A percentile compares a stretch with the other conserved stretches of the same genome.
phyloP scores from a whole-genome alignment of 148 eudicot genomes.

The Silene latifolia region DNA sequence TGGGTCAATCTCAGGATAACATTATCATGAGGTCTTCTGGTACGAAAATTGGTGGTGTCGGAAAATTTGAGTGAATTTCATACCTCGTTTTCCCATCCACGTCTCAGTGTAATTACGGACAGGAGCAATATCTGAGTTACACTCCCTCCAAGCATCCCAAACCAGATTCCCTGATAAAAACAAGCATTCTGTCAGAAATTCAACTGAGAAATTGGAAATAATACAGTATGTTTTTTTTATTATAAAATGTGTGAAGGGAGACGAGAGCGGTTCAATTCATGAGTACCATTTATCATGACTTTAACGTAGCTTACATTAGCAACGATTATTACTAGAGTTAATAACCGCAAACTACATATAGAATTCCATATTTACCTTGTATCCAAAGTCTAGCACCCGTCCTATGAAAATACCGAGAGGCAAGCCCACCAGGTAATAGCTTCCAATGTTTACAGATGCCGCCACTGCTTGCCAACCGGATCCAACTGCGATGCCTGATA shows the following conservation, averaged over 20 bases:
- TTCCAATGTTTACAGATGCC: slow-evolving; percentile 39
- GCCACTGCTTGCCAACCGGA: slow-evolving; percentile 63
- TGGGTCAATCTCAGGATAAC: neutral
- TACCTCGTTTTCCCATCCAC: slow-evolving; percentile 33
- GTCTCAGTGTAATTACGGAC: slow-evolving; percentile 10
- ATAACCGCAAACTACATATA: neutral
- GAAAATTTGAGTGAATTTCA: neutral
- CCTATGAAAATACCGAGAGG: slow-evolving; percentile 35
- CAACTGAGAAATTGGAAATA: neutral
- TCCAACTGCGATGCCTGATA: slow-evolving; percentile 51
- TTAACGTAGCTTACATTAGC: no score
- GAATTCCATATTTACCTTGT: slow-evolving; percentile 21
- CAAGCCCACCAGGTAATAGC: slow-evolving; percentile 35
- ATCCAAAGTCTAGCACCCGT: slow-evolving; percentile 28
- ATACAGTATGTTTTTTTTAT: no score
- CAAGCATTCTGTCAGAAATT: slow-evolving; percentile 7
- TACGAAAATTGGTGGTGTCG: neutral
- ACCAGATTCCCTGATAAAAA: slow-evolving; percentile 29
- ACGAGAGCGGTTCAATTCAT: neutral
- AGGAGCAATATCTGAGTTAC: slow-evolving; percentile 32
- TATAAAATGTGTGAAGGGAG: neutral
- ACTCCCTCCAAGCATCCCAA: slow-evolving; percentile 35
- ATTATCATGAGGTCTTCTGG: neutral
- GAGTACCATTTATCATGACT: no score
- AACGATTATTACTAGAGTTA: no score